Base-by-base conservation (phyloP, 495 filamentous ascomycete genomes). In the Tricharina praecox region DNA sequence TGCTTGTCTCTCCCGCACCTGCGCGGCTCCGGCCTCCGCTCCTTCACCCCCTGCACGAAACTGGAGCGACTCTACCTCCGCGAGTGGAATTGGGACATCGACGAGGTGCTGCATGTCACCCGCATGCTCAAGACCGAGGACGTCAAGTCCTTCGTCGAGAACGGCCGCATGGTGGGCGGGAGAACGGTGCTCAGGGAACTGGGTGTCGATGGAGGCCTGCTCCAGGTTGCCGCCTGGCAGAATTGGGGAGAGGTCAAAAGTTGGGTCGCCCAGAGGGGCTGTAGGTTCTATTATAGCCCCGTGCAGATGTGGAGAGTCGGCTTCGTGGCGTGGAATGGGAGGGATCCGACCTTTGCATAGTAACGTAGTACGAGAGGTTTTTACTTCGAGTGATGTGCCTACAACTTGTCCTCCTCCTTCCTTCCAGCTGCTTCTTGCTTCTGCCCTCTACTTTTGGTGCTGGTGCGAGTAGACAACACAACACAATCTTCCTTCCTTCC, bases 121-220 rank as follows among this genome's bases (percentile, higher is more conserved):
- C 35, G 56, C 24, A 53, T 53, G 39, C 23, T 49, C 13, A 48
- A 54, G 54, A 53, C 56, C 15, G 55, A 58, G 36, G 57, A 58
- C 15, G 39, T 42, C 7, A 42, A 42, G 39, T 4, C 18, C 4
- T 42, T 42, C 24, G 39, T 42, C 4, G 39, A 42, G 23, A 20
- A 20, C 4, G 4, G 19, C 23, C 20, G 20, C 16, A 25, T 9
- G 39, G 19, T 25, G 39, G 24, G 28, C 42, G 48, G 48, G 35
- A 54, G 52, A 15, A 30, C 51, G 28, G 54, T 55, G 23, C 49
- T 59, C 21, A 54, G 40, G 7, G 49, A 58, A 20, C 55, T 59
- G 54, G 51, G 44, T n/a, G 49, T 59, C 34, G 54, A 52, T 11
- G 53, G 35, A 23, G 56, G 55, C n/a, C 54, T 59, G 34, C 53